These are phyloP conservation scores for Fusarium chuoi DNA, from an alignment of 2,329 filamentous ascomycete species.

Conservation along the genomic window DNA sequence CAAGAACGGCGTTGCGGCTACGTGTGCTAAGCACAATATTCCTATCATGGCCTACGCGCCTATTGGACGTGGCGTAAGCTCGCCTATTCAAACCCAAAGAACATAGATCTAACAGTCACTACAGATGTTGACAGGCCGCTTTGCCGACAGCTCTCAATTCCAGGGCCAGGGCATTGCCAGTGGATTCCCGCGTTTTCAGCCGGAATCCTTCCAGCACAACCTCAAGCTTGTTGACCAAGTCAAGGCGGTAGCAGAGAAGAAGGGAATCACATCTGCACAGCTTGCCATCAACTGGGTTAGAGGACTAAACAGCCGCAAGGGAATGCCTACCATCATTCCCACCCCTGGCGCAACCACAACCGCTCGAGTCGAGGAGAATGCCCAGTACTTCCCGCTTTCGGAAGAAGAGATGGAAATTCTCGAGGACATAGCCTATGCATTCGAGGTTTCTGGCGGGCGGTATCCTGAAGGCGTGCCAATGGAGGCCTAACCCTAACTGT, in stretches of 20 bases:
- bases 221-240: constrained; percentile 69
- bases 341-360: constrained; percentile 72
- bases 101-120: constrained; percentile 14
- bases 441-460: constrained; percentile 59
- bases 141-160: constrained; percentile 41
- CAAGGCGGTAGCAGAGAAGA: constrained; percentile 66
- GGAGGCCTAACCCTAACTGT: constrained; percentile 52
- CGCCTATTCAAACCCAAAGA: not conserved
- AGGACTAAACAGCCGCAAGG: constrained; percentile 60
- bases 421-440: constrained; percentile 58
- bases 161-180: constrained; percentile 35
- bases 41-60: constrained; percentile 79
- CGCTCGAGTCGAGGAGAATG: constrained; percentile 71
- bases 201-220: constrained; percentile 72
- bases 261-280: constrained; percentile 70
- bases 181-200: constrained; percentile 68
- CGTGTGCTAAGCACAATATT: constrained; percentile 72
- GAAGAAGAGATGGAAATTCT: constrained; percentile 63
- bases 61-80: constrained; percentile 65
- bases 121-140: constrained; percentile 46
- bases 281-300: constrained; percentile 74
- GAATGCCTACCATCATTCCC: constrained; percentile 69
- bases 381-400: constrained; percentile 58
- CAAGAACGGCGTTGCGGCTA: constrained; percentile 61
- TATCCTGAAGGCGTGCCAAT: constrained; percentile 55